Evolutionary conservation across 2,329 filamentous ascomycete genomes (phyloP).

Genomic region (Microsporum canis): DNA sequence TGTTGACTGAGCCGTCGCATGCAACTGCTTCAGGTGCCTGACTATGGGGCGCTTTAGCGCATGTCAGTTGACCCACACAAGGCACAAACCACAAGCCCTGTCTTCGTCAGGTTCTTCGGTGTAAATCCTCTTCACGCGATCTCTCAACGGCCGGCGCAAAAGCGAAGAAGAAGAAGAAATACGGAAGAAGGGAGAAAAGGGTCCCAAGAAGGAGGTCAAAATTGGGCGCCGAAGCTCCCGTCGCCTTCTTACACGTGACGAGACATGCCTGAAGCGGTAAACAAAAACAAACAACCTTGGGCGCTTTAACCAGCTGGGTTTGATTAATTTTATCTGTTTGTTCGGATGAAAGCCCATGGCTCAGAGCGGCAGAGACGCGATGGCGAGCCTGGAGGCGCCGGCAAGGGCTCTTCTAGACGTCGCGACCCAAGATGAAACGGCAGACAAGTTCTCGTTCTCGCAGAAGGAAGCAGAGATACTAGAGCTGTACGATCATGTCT

Average conservation of each 20-base stretch:
- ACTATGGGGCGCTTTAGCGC: neutral
- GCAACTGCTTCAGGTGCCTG: neutral
- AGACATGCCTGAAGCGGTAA: neutral
- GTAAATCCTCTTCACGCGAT: neutral
- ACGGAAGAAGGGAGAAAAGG: neutral
- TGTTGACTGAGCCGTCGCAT: neutral
- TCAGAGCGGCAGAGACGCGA: slow-evolving; percentile 20
- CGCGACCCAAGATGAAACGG: slow-evolving; percentile 29
- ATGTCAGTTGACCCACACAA: slow-evolving; percentile 3
- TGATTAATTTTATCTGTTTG: neutral
- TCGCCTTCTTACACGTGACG: neutral
- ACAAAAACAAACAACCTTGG: neutral
- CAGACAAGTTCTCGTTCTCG: slow-evolving; percentile 48
- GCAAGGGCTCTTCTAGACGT: slow-evolving; percentile 31
- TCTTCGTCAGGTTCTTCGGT: neutral
- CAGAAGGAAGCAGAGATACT: slow-evolving; percentile 55
- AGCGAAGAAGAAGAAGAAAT: neutral
- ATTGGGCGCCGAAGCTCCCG: neutral
- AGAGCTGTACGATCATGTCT: slow-evolving; percentile 58
- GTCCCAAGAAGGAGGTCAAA: neutral
- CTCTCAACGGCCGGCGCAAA: neutral
- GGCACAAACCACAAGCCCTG: neutral
- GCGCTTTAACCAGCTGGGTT: neutral
- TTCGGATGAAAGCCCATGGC: slow-evolving; percentile 23
- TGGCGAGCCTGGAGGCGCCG: slow-evolving; percentile 24